phyloP scores from a whole-genome alignment of 305 asterid species.

The Stenogyne calaminthoides region DNA sequence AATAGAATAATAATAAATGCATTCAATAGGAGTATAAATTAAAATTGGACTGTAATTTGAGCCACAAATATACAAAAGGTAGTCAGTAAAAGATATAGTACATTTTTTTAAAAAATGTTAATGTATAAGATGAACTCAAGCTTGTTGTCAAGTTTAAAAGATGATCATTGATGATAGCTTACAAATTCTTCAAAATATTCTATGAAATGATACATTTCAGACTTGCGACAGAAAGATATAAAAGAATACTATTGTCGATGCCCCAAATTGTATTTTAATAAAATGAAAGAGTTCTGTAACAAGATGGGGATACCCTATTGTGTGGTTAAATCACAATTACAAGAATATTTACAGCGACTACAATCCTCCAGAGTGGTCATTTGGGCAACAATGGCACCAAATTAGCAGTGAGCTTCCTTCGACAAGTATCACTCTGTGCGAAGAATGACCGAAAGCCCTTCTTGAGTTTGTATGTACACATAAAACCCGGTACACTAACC shows the following conservation, averaged over 20 bases:
- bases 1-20: too few relatives aligned
- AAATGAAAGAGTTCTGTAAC: neutral
- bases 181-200: neutral
- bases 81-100: too few relatives aligned
- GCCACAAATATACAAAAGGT: too few relatives aligned
- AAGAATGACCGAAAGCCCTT: slow-evolving; percentile 20
- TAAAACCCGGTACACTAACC: slow-evolving; percentile 12
- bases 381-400: neutral
- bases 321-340: neutral
- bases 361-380: slow-evolving; percentile 5
- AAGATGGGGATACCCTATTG: neutral
- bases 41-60: too few relatives aligned
- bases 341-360: slow-evolving; percentile 28
- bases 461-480: slow-evolving; percentile 35
- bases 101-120: neutral
- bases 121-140: neutral
- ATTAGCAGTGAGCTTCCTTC: neutral
- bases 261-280: neutral
- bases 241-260: neutral
- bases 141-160: neutral
- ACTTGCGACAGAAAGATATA: neutral
- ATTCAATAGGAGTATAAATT: too few relatives aligned
- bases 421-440: neutral
- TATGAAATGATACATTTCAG: neutral
- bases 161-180: neutral